Base-by-base conservation (phyloP, 2,329 filamentous ascomycete species). In the Neospermospora avenae region DNA sequence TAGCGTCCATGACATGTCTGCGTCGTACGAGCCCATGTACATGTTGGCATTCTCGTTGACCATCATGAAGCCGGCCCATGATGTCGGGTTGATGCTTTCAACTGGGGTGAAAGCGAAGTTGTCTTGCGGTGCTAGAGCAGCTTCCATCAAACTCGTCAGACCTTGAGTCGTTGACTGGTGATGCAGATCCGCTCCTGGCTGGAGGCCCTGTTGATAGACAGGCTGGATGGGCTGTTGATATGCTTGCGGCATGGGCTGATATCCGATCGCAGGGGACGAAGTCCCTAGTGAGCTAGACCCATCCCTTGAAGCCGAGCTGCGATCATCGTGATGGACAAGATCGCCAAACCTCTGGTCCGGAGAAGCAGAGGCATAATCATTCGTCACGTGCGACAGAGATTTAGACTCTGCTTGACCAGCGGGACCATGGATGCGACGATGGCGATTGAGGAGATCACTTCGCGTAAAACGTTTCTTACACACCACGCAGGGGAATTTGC, bases 11-110 rank as follows among this genome's bases (percentile, higher is more conserved):
- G 69, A 70, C 39, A 70, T 71, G 56, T 70, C 68, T 10, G 67
- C 68, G 62, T 70, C 67, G 54, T 71, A 71, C 4, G 69, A 58
- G 34, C 69, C 69, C 68, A 69, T 69, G 39, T 68, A 69, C 13
- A 64, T 54, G 46, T 44, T 67, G 3, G 64, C 45, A 10, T 51
- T 63, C 24, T 69, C 66, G 7, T 63, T 66, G 42, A 65, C 64
- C 45, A 63, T 55, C 66, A 70, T 69, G 55, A 70, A 71, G 3
- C 68, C 69, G 60, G 66, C 64, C 69, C 69, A 71, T 20, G 61
- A 49, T 7, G 46, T 54, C 0, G 67, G 67, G 20, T 65, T 65
- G 18, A 66, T 59, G 25, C 63, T 67, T 13, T 69, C 65, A 0
- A 59, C 52, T 4, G 66, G 65, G 3, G 63, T 61, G 28, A 65